A percentile compares a stretch with the other conserved stretches of the same genome.
Evolutionary conservation across 108 stramenopile species (phyloP).

Genomic region (Pseudonitzschia delicatissima): DNA sequence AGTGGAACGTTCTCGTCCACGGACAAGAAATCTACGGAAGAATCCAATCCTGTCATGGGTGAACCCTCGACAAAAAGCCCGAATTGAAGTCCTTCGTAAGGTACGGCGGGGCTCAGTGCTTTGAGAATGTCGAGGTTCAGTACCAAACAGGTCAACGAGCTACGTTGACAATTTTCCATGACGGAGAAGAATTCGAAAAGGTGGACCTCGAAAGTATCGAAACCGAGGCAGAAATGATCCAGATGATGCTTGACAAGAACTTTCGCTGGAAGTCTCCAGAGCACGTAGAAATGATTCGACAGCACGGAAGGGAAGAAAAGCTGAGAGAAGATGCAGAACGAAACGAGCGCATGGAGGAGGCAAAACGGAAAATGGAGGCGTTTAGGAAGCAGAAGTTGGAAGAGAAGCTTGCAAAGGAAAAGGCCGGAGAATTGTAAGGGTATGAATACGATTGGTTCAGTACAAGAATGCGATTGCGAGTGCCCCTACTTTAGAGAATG

Average conservation of each 20-base stretch:
- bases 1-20: not conserved
- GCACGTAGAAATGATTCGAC: not conserved
- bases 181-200: slow-evolving; percentile 35
- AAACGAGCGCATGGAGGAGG: not conserved
- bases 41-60: slow-evolving; percentile 48
- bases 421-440: not conserved
- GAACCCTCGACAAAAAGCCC: slow-evolving; percentile 47
- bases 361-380: slow-evolving; percentile 2
- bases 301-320: not conserved
- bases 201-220: slow-evolving; percentile 44
- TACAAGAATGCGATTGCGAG: not conserved
- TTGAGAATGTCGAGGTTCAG: slow-evolving; percentile 42
- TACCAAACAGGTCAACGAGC: slow-evolving; percentile 29
- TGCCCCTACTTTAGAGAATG: not conserved
- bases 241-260: slow-evolving; percentile 56
- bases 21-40: slow-evolving; percentile 17
- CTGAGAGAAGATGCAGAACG: not conserved
- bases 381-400: not conserved
- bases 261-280: slow-evolving; percentile 27
- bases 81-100: slow-evolving; percentile 46
- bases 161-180: slow-evolving; percentile 20
- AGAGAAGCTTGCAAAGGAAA: not conserved
- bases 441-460: not conserved
- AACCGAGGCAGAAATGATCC: slow-evolving; percentile 60
- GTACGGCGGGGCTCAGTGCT: slow-evolving; percentile 43